Evolutionary conservation across 345 rosid genomes (phyloP), one percentile per base, ranked within the genome.

Genomic region (Noccaea caerulescens): DNA sequence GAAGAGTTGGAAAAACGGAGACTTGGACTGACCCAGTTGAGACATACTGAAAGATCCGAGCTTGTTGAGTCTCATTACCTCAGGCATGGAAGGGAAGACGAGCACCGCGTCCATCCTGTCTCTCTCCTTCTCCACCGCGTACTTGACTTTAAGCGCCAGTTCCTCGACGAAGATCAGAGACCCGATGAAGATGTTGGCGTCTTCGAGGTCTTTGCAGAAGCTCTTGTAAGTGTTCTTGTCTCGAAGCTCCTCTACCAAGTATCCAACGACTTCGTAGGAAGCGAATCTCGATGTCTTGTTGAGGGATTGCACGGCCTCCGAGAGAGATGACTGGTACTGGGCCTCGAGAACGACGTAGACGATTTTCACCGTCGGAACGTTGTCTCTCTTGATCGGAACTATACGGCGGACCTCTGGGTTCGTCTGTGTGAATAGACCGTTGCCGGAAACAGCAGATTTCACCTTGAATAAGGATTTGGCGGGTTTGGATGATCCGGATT

Each of bases 61-160:
- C 69, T 94, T 94, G 85, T 91, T 94, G 0, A 94, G 82, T 80
- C 99, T 89, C 99, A 94, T 94, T 45, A 94, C 96, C 79, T 91
- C 99, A 37, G 99, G 99, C 99, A 94, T 94, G 36, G 96, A 94
- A 74, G 99, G 99, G 87, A 94, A 94, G 49, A 94, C 97, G 56
- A 94, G 83, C 58, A 94, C 99, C 3, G 99, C 96, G 59, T 94
- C 96, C 67, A 94, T 87, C 78, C 97, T 85, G 64, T 91, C 97
- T 82, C 97, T 85, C 45, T 91, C 85, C 63, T 87, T 94, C 89
- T 94, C 99, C 75, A 91, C 96, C 0, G 99, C 99, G 25, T 80
- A 79, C 68, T 89, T 91, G 11, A 94, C 93, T 72, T 89, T 94
- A 81, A 88, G 61, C 4, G 99, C 97, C 30, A 94, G 82, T 84